Conservation (phyloP, 495 filamentous ascomycete species). For the Hypoxylon intermedium region DNA sequence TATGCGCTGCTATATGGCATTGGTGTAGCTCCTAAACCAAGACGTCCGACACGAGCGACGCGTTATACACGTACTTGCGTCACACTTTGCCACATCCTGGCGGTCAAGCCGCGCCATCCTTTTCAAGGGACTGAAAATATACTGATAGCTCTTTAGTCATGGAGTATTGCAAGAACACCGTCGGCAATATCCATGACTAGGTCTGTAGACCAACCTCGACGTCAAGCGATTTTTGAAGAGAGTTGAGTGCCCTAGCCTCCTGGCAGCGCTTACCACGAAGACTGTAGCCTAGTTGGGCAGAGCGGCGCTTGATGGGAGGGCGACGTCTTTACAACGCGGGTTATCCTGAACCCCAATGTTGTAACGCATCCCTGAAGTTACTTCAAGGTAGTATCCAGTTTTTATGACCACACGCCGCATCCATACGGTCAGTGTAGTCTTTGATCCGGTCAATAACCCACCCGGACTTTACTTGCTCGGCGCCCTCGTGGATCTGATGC, state of each 20-base stretch:
- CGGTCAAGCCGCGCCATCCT: no score
- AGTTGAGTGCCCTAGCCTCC: background rate
- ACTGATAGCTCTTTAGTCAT: no score
- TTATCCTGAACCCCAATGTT: background rate
- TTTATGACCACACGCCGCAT: conserved; percentile 21
- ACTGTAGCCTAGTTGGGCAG: background rate
- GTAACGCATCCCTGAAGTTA: background rate
- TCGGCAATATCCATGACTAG: no score
- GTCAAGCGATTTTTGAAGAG: background rate
- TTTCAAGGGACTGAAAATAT: no score
- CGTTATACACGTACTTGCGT: no score
- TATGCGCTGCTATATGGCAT: no score
- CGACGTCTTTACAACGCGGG: background rate
- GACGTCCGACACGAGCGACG: no score
- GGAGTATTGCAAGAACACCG: no score
- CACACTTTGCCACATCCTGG: no score
- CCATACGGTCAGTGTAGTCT: conserved; percentile 34
- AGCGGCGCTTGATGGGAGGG: background rate
- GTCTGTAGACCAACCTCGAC: no score
- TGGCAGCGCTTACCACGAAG: background rate
- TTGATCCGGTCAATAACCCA: conserved; percentile 39
- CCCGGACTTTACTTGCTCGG: conserved; percentile 33
- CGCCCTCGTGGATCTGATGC: conserved; percentile 9
- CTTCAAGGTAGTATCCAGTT: conserved; percentile 37
- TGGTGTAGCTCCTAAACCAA: no score